Evolutionary conservation across 108 stramenopile species (phyloP), one percentile per base, ranked within the genome.

Genomic region (Pseudonitzschia pungens): DNA sequence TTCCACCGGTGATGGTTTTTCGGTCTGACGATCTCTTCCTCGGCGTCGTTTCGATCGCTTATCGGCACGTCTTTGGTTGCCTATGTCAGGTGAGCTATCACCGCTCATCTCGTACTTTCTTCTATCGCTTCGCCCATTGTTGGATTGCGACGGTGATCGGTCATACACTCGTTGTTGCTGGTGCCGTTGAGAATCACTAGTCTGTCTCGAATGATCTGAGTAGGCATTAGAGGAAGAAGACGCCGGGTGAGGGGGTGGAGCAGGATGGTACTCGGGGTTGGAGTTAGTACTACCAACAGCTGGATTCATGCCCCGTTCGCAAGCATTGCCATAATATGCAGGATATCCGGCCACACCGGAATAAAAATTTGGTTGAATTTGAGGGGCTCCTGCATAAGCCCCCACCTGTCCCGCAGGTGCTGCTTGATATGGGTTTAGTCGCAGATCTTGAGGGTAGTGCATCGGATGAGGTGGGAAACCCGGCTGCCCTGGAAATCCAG

Each of bases 391-490:
- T 26, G 32, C 33, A 62, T 62, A 62, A 33, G 60, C 26, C n/a
- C 60, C 60, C 2, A 41, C 33, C 12, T 33, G 40, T 28, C 28
- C n/a, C 60, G 32, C 27, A 21, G 60, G 40, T 28, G 60, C 28
- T 11, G 27, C 11, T n/a, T 36, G 33, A 41, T 62, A 62, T 4
- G 60, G 60, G 60, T 62, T 62, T 5, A 62, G 20, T 62, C 60
- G 60, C 14, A 33, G 33, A 62, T 62, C 60, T 62, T 62, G 60
- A 15, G 60, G 8, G 60, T 62, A 62, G 60, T 62, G 60, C 60
- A 62, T 62, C 7, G 57, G 27, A 31, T 33, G 36, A 33, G 60
- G 33, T 16, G 26, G 33, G 36, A 62, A 62, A 10, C 33, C 36
- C 26, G 33, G 0, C 16, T 24, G 60, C 36, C 18, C 60, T 15